Evolutionary conservation across 2,329 filamentous ascomycete genomes (phyloP).

Genomic region (Diaporthe vexans): DNA sequence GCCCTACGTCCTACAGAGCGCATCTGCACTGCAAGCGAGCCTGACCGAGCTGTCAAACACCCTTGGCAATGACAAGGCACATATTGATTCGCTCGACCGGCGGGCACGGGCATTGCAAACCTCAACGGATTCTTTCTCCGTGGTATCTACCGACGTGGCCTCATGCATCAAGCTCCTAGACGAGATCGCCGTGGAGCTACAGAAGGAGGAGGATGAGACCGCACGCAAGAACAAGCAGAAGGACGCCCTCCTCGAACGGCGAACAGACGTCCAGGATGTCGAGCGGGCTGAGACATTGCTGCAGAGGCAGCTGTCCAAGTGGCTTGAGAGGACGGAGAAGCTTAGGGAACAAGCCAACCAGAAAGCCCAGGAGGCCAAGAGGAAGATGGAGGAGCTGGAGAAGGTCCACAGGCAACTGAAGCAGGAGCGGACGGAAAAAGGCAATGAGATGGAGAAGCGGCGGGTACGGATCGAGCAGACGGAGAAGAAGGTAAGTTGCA

Average conservation of each 20-base stretch:
- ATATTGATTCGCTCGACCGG: constrained; percentile 90
- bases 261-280: constrained; percentile 91
- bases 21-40: constrained; percentile 83
- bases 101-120: constrained; percentile 92
- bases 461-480: constrained; percentile 97
- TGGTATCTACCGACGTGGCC: constrained; percentile 87
- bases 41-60: constrained; percentile 86
- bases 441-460: constrained; percentile 91
- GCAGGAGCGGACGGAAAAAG: constrained; percentile 88
- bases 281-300: constrained; percentile 89
- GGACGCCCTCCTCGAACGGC: constrained; percentile 88
- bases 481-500: constrained; percentile 87
- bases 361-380: constrained; percentile 85
- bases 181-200: constrained; percentile 85
- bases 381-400: constrained; percentile 91
- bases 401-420: constrained; percentile 84
- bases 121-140: constrained; percentile 88
- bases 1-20: constrained; percentile 93
- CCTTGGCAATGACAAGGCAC: constrained; percentile 81
- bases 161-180: constrained; percentile 91
- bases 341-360: constrained; percentile 84
- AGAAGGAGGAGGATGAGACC: constrained; percentile 93
- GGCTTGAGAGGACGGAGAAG: constrained; percentile 88
- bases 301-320: constrained; percentile 86
- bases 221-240: constrained; percentile 83